phyloP scores from a whole-genome alignment of 2,329 filamentous ascomycete genomes.

The Metarhizium sp. region DNA sequence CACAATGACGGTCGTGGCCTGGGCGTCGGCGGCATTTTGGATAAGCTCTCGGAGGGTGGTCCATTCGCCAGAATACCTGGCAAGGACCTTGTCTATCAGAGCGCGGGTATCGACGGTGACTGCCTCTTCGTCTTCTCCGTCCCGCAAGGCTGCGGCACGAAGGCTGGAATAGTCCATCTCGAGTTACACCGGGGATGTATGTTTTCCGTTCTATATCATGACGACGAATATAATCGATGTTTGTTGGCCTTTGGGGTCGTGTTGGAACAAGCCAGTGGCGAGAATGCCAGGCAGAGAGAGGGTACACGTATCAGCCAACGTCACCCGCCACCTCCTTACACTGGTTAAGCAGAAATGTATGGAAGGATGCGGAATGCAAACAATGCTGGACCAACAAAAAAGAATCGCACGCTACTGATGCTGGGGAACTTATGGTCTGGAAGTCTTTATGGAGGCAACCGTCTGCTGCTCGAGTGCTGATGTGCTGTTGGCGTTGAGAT shows the following conservation, averaged over 20 bases:
- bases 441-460: not conserved
- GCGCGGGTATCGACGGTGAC: constrained; percentile 97
- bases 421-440: too few relatives aligned
- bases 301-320: not conserved
- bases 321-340: not conserved
- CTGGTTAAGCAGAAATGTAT: not conserved
- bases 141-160: constrained; percentile 76
- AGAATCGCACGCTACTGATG: not conserved
- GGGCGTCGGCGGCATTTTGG: constrained; percentile 96
- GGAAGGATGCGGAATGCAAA: not conserved
- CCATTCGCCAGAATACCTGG: constrained; percentile 94
- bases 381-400: not conserved
- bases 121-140: constrained; percentile 86
- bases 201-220: constrained; percentile 1
- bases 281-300: not conserved
- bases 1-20: constrained; percentile 80
- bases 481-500: too few relatives aligned
- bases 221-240: not conserved
- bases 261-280: not conserved
- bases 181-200: not conserved
- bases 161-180: constrained; percentile 66
- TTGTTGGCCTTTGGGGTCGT: not conserved
- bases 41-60: constrained; percentile 84
- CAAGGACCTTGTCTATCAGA: constrained; percentile 94
- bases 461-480: too few relatives aligned